Conservation (phyloP, 208 protist genomes). For the Acanthamoeba polyphaga region DNA sequence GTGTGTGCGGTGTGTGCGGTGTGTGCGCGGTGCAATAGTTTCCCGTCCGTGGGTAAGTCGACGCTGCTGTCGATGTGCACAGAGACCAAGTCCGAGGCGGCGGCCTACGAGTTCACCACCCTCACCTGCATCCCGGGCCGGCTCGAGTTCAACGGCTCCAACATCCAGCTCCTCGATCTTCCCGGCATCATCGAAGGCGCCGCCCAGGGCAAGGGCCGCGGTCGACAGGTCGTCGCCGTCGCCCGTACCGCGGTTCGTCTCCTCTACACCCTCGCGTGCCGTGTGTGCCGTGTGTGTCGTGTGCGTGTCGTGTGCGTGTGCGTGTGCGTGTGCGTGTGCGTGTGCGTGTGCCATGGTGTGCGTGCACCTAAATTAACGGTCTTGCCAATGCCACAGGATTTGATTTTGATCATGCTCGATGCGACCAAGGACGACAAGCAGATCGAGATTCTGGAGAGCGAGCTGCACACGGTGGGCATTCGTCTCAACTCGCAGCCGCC, state of each 20-base stretch:
- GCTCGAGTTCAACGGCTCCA: constrained; percentile 96
- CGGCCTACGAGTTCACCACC: constrained; percentile 99
- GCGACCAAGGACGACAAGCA: constrained; percentile 91
- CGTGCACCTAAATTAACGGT: too few species aligned
- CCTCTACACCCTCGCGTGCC: background rate
- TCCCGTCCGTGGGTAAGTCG: constrained; percentile 98
- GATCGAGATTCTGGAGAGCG: constrained; percentile 92
- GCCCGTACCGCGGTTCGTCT: constrained; percentile 92
- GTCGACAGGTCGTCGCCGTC: constrained; percentile 98
- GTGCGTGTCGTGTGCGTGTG: background rate
- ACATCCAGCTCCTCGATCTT: constrained; percentile 99
- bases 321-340: background rate
- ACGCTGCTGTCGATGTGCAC: constrained; percentile 98
- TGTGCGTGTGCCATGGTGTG: background rate
- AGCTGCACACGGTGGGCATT: constrained; percentile 97
- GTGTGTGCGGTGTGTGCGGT: constrained; percentile 60
- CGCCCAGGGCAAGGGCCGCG: constrained; percentile 96
- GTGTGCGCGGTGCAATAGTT: constrained; percentile 84
- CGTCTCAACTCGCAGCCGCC: constrained; percentile 96
- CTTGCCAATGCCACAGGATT: constrained; percentile 87
- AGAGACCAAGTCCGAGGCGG: constrained; percentile 96
- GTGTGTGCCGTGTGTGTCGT: too few species aligned
- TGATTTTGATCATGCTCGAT: constrained; percentile 99
- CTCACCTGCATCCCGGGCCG: constrained; percentile 99
- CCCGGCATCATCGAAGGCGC: constrained; percentile 99